Evolutionary conservation across 2,329 filamentous ascomycete species (phyloP).

Genomic region (Aspergillus pseudoviridinutans): DNA sequence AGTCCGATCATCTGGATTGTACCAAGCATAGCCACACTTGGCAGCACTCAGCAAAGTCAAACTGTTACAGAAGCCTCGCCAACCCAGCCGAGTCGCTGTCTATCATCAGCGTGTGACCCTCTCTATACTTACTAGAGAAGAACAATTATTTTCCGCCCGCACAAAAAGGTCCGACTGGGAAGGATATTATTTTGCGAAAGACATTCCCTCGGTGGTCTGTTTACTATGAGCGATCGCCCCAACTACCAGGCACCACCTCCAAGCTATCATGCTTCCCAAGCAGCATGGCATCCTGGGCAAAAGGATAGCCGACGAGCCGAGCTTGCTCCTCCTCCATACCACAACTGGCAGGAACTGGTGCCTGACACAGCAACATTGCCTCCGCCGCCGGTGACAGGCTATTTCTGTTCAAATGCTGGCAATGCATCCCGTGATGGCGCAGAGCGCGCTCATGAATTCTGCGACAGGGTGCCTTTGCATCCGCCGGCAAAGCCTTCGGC

Average conservation of each 20-base stretch:
- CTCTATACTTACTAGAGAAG: not conserved
- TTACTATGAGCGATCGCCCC: not conserved
- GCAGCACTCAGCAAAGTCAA: conserved; percentile 2
- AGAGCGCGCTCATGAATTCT: conserved; percentile 55
- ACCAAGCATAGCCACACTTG: conserved; percentile 20
- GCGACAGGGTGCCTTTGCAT: conserved; percentile 49
- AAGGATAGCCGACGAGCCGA: conserved; percentile 3
- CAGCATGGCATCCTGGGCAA: not conserved
- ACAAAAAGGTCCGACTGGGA: not conserved
- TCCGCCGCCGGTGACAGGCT: conserved; percentile 54
- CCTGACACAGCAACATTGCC: conserved; percentile 58
- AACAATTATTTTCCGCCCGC: not conserved
- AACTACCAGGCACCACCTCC: conserved; percentile 12
- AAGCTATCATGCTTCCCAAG: conserved; percentile 18
- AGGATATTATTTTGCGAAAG: not conserved
- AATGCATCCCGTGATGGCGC: conserved; percentile 55
- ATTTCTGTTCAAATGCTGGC: conserved; percentile 52
- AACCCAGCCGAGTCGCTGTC: not conserved
- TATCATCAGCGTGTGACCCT: not conserved
- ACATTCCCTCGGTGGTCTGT: not conserved
- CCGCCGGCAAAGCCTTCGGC: conserved; percentile 43
- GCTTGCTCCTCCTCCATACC: conserved; percentile 51
- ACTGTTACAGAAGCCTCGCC: not conserved
- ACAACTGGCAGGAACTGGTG: conserved; percentile 58
- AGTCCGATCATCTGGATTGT: not conserved